Evolutionary conservation across 495 filamentous ascomycete species (phyloP).

Genomic region (Cairneyella variabilis): DNA sequence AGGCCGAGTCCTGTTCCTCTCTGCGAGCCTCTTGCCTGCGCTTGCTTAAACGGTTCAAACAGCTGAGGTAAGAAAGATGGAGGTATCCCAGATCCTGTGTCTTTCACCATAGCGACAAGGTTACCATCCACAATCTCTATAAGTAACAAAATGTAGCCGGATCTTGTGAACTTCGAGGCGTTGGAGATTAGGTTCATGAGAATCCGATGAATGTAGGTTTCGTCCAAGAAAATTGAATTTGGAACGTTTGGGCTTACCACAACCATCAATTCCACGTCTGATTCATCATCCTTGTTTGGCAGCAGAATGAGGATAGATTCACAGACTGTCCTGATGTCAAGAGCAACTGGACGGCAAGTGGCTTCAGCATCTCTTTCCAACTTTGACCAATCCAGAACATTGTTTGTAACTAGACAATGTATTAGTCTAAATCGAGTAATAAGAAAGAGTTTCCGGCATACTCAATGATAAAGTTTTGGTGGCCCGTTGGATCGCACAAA

Average conservation of each 20-base stretch:
- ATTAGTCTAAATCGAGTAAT: not conserved
- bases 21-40: slow-evolving; percentile 38
- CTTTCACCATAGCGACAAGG: slow-evolving; percentile 35
- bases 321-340: slow-evolving; percentile 27
- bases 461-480: slow-evolving; percentile 29
- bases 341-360: slow-evolving; percentile 22
- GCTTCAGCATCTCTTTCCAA: slow-evolving; percentile 25
- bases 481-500: slow-evolving; percentile 27
- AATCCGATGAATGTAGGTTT: slow-evolving; percentile 33
- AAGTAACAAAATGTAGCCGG: slow-evolving; percentile 33
- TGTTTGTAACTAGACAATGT: slow-evolving; percentile 24
- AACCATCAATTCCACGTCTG: slow-evolving; percentile 27
- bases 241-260: slow-evolving; percentile 27
- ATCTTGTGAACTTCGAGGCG: slow-evolving; percentile 40
- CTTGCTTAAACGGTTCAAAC: slow-evolving; percentile 49
- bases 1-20: slow-evolving; percentile 46
- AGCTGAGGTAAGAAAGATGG: slow-evolving; percentile 45
- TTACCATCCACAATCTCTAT: slow-evolving; percentile 20
- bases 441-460: slow-evolving; percentile 3
- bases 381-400: slow-evolving; percentile 30
- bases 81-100: slow-evolving; percentile 49
- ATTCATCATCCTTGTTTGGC: slow-evolving; percentile 26
- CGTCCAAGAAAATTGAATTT: slow-evolving; percentile 25
- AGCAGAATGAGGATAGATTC: slow-evolving; percentile 27
- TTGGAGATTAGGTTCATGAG: slow-evolving; percentile 46